Conservation (phyloP, 208 protist genomes). For the Naegleria lovaniensis region DNA sequence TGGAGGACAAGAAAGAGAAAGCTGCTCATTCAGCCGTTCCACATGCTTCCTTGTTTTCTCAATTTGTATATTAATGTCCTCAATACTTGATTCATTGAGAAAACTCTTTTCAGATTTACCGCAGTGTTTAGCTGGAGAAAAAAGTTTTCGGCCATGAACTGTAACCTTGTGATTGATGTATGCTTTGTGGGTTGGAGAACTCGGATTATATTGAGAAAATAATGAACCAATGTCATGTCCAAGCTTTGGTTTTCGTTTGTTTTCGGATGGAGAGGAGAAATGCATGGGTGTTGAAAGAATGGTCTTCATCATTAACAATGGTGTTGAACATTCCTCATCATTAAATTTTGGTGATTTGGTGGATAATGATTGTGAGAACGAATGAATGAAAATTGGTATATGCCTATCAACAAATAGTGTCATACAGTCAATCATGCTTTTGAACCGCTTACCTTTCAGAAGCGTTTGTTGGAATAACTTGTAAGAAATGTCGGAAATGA, state of each 20-base stretch:
- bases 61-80: background rate
- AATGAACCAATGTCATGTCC: background rate
- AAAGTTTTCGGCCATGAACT: background rate
- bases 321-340: too few relatives aligned
- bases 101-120: background rate
- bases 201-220: background rate
- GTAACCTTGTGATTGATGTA: background rate
- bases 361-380: too few relatives aligned
- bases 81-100: background rate
- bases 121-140: background rate
- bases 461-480: too few relatives aligned
- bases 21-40: background rate
- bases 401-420: too few relatives aligned
- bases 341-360: too few relatives aligned
- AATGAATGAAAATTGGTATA: too few relatives aligned
- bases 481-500: too few relatives aligned
- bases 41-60: background rate
- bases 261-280: background rate
- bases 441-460: too few relatives aligned
- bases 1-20: background rate
- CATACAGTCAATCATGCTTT: too few relatives aligned
- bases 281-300: background rate
- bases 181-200: background rate
- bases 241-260: background rate
- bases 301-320: background rate